Evolutionary conservation across 257 asterid genomes (phyloP), one percentile per base, ranked within the genome.

Genomic region (Fraxinus cuspidata): DNA sequence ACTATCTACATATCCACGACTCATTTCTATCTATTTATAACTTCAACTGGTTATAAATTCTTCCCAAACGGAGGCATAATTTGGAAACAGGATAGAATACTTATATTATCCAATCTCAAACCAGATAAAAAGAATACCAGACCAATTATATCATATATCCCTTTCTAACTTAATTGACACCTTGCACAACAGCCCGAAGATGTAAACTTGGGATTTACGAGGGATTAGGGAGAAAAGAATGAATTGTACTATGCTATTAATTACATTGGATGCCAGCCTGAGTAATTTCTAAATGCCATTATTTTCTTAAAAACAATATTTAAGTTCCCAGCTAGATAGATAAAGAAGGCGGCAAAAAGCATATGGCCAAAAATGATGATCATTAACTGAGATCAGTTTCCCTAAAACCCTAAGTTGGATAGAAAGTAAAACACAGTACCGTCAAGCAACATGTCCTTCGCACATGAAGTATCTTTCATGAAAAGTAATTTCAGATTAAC

Each of bases 41-140:
- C 9, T 35, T 35, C 7, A 35, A 35, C 10, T 35, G 40, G 2
- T 35, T 1, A 35, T 35, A 7, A 35, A 35, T 35, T 35, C 10
- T 35, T 35, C 40, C 40, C 40, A 35, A 35, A 35, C 8, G 40
- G 10, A 7, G 40, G 40, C 28, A 74, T 58, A 10, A 72, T 11
- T 56, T 49, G 27, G 58, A 3, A 5, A 47, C 58, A 15, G 1
- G 12, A 19, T 19, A 56, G 65, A 56, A 5, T 56, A n/a, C 11
- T 56, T 5, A 56, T 76, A 76, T 73, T 74, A 34, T 56, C 74
- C 19, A 66, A 75, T 68, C 53, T 25, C 74, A 71, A 72, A 63
- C 76, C 78, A 74, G 72, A 72, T 72, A 18, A 72, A 49, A 15
- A 44, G 74, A 74, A 58, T 21, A n/a, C 27, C 27, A 53, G 74